Evolutionary conservation across 2,329 filamentous ascomycete genomes (phyloP).

Genomic region (Pezicula radicicola): DNA sequence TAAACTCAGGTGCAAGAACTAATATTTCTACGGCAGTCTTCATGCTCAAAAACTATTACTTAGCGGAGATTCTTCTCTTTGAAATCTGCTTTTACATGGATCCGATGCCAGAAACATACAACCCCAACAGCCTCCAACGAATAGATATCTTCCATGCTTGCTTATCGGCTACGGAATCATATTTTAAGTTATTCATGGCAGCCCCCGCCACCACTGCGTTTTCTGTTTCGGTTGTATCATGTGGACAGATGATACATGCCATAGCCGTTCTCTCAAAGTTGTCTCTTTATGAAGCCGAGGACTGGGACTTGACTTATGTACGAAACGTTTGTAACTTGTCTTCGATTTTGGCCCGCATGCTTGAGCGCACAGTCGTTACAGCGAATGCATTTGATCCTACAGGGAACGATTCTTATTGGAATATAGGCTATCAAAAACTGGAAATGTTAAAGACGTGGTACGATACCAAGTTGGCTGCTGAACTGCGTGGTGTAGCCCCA

Average conservation of each 20-base stretch:
- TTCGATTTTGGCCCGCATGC: not conserved
- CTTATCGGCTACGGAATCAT: not conserved
- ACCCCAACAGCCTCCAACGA: not conserved
- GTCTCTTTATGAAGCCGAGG: constrained; percentile 8
- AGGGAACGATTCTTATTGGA: not conserved
- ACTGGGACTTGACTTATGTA: constrained; percentile 6
- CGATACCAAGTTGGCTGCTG: not conserved
- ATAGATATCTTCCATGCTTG: constrained; percentile 3
- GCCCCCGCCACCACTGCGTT: not conserved
- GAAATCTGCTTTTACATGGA: constrained; percentile 8
- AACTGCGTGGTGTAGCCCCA: not conserved
- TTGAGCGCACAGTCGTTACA: not conserved
- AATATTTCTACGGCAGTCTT: not conserved
- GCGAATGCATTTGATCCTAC: too few species aligned
- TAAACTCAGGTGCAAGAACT: not conserved
- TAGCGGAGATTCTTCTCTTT: constrained; percentile 4
- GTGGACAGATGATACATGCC: constrained; percentile 4
- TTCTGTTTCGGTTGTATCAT: not conserved
- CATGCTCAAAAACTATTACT: constrained; percentile 2
- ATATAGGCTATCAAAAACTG: not conserved
- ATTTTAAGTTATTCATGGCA: not conserved
- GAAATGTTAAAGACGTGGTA: not conserved
- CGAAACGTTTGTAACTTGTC: not conserved
- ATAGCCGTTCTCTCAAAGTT: constrained; percentile 9
- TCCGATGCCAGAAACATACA: not conserved